These are phyloP conservation scores for Allium cepa DNA, from an alignment of 106 monocot genomes.

Conservation along the genomic window DNA sequence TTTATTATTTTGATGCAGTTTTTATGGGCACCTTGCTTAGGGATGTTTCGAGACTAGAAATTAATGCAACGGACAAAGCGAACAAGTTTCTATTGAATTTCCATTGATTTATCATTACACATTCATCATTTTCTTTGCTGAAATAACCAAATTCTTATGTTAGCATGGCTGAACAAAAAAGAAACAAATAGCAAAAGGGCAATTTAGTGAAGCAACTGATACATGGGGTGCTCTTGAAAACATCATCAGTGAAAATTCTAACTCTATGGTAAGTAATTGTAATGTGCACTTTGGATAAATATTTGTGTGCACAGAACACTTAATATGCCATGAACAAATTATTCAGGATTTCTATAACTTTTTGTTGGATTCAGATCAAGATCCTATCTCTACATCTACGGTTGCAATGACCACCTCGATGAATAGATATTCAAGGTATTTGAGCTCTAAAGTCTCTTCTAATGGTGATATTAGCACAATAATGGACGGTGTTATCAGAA, in stretches of 20 bases:
- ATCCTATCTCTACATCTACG: too few species aligned
- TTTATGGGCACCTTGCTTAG: slow-evolving; percentile 46
- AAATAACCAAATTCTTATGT: background rate
- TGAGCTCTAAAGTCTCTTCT: too few species aligned
- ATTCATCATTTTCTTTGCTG: slow-evolving; percentile 8
- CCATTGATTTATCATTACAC: background rate
- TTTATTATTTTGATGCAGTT: slow-evolving; percentile 15
- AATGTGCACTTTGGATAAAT: too few species aligned
- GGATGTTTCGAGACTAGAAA: too few species aligned
- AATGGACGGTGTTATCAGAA: too few species aligned
- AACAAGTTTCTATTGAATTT: slow-evolving; percentile 15
- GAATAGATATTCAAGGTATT: too few species aligned
- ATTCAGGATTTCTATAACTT: too few species aligned
- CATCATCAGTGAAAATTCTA: slow-evolving; percentile 26
- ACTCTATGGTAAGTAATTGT: slow-evolving; percentile 34
- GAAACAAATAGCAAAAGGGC: slow-evolving; percentile 33
- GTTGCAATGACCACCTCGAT: too few species aligned
- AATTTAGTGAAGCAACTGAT: slow-evolving; percentile 49
- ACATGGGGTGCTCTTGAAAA: slow-evolving; percentile 56
- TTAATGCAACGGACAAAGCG: slow-evolving; percentile 29
- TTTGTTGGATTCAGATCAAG: too few species aligned
- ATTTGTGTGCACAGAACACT: too few species aligned
- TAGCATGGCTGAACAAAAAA: slow-evolving; percentile 62
- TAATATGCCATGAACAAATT: too few species aligned
- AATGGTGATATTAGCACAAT: too few species aligned